Evolutionary conservation across 1,284 basidiomycete genomes (phyloP).

Genomic region (Phellopilus nigrolimitatus): DNA sequence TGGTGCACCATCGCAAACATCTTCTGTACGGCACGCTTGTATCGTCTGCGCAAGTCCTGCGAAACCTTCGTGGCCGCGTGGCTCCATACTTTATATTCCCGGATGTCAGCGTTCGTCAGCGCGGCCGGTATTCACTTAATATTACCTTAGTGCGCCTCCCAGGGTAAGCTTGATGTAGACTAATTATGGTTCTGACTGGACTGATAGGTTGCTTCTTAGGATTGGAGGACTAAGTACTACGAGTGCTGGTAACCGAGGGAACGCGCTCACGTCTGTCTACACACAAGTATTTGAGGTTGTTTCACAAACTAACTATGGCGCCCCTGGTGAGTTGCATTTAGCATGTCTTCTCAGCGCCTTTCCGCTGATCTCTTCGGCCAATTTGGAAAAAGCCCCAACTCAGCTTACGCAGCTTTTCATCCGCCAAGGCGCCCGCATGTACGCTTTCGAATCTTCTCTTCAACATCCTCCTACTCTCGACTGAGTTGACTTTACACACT

Average conservation of each 20-base stretch:
- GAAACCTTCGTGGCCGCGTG: conserved; percentile 70
- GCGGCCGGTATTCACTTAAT: conserved; percentile 72
- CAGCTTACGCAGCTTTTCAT: conserved; percentile 60
- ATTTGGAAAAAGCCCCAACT: conserved; percentile 30
- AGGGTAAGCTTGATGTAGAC: conserved; percentile 48
- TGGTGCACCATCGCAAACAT: conserved; percentile 42
- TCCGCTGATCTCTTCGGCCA: background rate
- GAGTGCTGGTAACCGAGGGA: conserved; percentile 42
- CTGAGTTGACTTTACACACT: conserved; percentile 18
- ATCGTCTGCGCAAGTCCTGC: conserved; percentile 70
- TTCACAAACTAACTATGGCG: conserved; percentile 65
- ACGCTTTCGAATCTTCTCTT: conserved; percentile 40
- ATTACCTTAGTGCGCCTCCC: conserved; percentile 73
- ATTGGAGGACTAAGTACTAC: conserved; percentile 12
- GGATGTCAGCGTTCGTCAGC: conserved; percentile 78
- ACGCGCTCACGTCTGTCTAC: conserved; percentile 58
- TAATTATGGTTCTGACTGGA: conserved; percentile 7
- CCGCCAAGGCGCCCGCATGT: conserved; percentile 75
- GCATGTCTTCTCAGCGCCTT: background rate
- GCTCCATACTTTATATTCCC: conserved; percentile 87
- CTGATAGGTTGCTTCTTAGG: background rate
- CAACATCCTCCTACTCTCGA: conserved; percentile 14
- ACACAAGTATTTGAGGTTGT: conserved; percentile 78
- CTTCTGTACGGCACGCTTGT: conserved; percentile 83
- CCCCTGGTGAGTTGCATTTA: conserved; percentile 58